Evolutionary conservation across 768 basidiomycete genomes (phyloP).

Genomic region (Lactarius akahatsu): DNA sequence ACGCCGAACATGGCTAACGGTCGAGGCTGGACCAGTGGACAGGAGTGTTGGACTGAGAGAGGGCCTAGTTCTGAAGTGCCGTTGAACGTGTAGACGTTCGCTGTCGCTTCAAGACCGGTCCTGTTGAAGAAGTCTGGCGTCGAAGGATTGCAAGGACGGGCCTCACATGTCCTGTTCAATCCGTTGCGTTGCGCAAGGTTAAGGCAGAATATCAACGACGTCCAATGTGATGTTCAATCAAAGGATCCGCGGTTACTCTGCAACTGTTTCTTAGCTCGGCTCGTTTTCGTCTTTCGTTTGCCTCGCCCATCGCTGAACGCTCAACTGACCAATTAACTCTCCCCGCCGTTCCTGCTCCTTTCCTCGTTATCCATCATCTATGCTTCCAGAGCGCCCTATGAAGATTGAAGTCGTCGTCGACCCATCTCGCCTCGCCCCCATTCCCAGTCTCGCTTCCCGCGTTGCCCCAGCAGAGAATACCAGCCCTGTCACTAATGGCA

Average conservation of each 20-base stretch:
- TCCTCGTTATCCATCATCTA: slow-evolving; percentile 35
- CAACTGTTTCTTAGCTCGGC: slow-evolving; percentile 25
- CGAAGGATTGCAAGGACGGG: slow-evolving; percentile 22
- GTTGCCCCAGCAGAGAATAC: slow-evolving; percentile 71
- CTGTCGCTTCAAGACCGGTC: slow-evolving; percentile 27
- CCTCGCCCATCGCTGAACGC: slow-evolving; percentile 35
- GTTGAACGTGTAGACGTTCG: slow-evolving; percentile 27
- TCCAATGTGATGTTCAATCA: slow-evolving; percentile 19
- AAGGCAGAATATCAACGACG: slow-evolving; percentile 25
- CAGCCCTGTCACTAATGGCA: slow-evolving; percentile 37
- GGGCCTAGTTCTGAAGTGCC: slow-evolving; percentile 25
- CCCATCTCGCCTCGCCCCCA: slow-evolving; percentile 64
- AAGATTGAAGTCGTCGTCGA: slow-evolving; percentile 97
- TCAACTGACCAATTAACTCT: slow-evolving; percentile 40
- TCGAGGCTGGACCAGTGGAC: slow-evolving; percentile 21
- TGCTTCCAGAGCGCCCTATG: slow-evolving; percentile 85
- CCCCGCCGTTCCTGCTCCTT: slow-evolving; percentile 30
- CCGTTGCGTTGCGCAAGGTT: slow-evolving; percentile 20
- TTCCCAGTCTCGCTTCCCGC: slow-evolving; percentile 70
- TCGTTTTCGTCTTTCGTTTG: slow-evolving; percentile 35
- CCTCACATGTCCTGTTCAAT: slow-evolving; percentile 13
- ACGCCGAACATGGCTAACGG: slow-evolving; percentile 18
- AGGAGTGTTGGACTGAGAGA: slow-evolving; percentile 28
- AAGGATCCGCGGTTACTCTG: slow-evolving; percentile 27
- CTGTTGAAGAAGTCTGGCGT: slow-evolving; percentile 29